Conservation (phyloP, 2,329 filamentous ascomycete species). For the Claviceps citrina region DNA sequence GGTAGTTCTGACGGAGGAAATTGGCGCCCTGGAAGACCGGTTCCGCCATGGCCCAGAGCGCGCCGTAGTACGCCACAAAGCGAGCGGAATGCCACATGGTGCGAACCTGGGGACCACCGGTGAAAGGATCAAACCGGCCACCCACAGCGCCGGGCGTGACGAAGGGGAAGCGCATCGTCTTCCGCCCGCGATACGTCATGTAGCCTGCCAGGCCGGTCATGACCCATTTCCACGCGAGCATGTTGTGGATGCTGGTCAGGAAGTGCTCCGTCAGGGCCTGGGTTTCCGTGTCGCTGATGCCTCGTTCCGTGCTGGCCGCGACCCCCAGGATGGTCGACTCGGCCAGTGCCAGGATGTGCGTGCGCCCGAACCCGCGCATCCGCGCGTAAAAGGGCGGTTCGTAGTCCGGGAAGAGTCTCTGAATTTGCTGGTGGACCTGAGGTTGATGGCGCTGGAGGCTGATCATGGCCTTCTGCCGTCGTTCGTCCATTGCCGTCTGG, state of each 20-base stretch:
- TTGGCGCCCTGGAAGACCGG: slow-evolving; percentile 18
- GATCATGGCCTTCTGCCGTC: slow-evolving; percentile 15
- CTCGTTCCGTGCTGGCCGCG: slow-evolving; percentile 15
- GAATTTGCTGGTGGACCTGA: slow-evolving; percentile 17
- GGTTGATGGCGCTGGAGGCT: slow-evolving; percentile 17
- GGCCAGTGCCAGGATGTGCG: slow-evolving; percentile 15
- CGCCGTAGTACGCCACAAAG: slow-evolving; percentile 18
- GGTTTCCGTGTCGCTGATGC: slow-evolving; percentile 22
- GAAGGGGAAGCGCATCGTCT: slow-evolving; percentile 26
- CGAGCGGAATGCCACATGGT: slow-evolving; percentile 22
- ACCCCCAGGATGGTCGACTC: slow-evolving; percentile 15
- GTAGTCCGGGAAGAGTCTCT: slow-evolving; percentile 18
- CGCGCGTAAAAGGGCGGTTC: slow-evolving; percentile 18
- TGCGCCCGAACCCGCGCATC: slow-evolving; percentile 14
- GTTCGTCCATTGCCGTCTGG: slow-evolving; percentile 18
- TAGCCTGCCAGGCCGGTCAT: slow-evolving; percentile 12
- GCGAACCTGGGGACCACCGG: slow-evolving; percentile 14
- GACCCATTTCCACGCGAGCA: slow-evolving; percentile 16
- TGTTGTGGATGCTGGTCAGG: slow-evolving; percentile 17
- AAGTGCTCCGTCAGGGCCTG: slow-evolving; percentile 21
- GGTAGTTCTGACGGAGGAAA: slow-evolving; percentile 11
- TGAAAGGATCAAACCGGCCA: slow-evolving; percentile 16
- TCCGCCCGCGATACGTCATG: slow-evolving; percentile 15
- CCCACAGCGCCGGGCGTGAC: slow-evolving; percentile 18
- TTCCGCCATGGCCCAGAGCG: slow-evolving; percentile 12